Percentiles rank a stretch among this genome's conserved stretches.
Conservation (phyloP, 345 rosid genomes). For the Salix dunnii region DNA sequence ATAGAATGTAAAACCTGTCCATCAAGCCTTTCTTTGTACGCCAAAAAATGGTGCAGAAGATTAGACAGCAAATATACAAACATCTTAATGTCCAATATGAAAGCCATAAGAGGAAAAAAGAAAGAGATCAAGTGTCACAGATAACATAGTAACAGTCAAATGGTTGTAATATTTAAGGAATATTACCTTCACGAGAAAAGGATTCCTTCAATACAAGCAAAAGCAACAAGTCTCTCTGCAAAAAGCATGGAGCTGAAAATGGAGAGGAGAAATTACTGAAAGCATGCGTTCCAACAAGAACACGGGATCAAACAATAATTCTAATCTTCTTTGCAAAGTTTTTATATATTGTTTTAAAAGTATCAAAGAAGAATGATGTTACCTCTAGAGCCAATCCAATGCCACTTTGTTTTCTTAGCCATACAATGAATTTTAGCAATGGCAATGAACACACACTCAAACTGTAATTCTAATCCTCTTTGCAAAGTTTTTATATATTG, state of each 20-base stretch:
- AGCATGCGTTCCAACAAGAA: slow-evolving; percentile 3
- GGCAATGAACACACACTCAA: too few species aligned
- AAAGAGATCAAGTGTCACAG: background rate
- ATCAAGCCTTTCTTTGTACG: slow-evolving; percentile 92
- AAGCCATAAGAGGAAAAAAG: too few species aligned
- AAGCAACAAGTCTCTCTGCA: slow-evolving; percentile 81
- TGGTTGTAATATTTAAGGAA: background rate
- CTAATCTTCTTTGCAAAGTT: background rate
- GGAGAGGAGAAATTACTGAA: slow-evolving; percentile 4
- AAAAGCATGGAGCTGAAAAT: slow-evolving; percentile 63
- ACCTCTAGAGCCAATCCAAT: slow-evolving; percentile 80
- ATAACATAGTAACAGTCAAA: background rate
- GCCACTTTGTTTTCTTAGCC: slow-evolving; percentile 75
- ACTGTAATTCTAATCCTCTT: too few species aligned
- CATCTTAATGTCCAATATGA: too few species aligned
- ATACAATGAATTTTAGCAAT: slow-evolving; percentile 86
- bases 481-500: too few species aligned
- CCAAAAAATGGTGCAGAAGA: slow-evolving; percentile 61
- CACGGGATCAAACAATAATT: background rate
- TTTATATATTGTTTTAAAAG: background rate
- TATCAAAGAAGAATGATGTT: background rate
- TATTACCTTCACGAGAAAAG: slow-evolving; percentile 90
- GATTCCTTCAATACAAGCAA: slow-evolving; percentile 88
- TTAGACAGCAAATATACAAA: too few species aligned
- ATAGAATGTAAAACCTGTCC: slow-evolving; percentile 91